These are phyloP conservation scores for Penicillium capsulatum DNA, from an alignment of 2,329 filamentous ascomycete genomes.

Conservation along the genomic window DNA sequence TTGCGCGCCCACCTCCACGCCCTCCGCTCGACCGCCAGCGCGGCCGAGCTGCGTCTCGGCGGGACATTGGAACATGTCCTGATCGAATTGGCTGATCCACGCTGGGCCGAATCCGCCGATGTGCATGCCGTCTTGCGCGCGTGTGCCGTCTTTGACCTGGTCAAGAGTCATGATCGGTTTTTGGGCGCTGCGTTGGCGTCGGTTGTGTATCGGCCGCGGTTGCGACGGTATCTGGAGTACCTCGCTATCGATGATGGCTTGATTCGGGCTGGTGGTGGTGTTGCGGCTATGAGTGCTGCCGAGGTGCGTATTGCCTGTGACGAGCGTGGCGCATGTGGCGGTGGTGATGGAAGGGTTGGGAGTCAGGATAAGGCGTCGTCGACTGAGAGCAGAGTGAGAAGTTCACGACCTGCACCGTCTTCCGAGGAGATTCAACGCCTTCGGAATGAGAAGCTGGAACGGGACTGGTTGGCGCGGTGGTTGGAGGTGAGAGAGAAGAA, in stretches of 20 bases:
- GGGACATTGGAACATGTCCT: conserved; percentile 10
- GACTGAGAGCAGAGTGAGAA: conserved; percentile 34
- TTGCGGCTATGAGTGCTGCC: conserved; percentile 53
- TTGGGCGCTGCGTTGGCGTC: conserved; percentile 30
- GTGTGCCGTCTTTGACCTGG: conserved; percentile 34
- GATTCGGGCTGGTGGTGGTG: conserved; percentile 61
- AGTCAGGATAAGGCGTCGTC: conserved; percentile 24
- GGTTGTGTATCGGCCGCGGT: conserved; percentile 50
- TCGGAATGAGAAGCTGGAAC: too few relatives aligned
- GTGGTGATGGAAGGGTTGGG: conserved; percentile 26
- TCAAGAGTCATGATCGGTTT: conserved; percentile 40
- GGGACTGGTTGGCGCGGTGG: too few relatives aligned
- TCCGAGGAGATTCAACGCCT: too few relatives aligned
- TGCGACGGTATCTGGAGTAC: conserved; percentile 57
- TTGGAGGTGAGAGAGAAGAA: not conserved
- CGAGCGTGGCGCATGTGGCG: conserved; percentile 54
- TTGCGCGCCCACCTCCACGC: conserved; percentile 21
- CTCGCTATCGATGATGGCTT: conserved; percentile 67
- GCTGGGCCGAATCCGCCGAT: conserved; percentile 20
- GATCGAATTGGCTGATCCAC: conserved; percentile 20
- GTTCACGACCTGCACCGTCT: conserved; percentile 9
- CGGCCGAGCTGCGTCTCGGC: too few relatives aligned
- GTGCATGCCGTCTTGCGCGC: conserved; percentile 29
- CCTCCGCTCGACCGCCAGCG: not conserved
- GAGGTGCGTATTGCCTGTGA: conserved; percentile 68